Evolutionary conservation across 805 yeast genomes (phyloP).

Genomic region (Candida pseudoglaebosa): DNA sequence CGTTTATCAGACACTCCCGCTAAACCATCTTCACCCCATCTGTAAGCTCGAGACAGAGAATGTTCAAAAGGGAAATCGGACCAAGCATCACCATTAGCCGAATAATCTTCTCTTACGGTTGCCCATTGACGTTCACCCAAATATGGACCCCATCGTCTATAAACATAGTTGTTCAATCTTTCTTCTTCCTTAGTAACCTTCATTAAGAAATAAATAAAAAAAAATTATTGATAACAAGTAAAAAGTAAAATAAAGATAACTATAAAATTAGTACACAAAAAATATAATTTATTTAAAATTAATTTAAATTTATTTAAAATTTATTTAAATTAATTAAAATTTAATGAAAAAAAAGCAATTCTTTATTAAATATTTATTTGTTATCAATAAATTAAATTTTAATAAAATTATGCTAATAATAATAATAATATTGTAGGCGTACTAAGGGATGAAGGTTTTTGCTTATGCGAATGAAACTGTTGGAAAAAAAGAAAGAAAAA

Average conservation of each 20-base stretch:
- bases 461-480: too few species aligned
- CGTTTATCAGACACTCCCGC: conserved; percentile 87
- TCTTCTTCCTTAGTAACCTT: conserved; percentile 34
- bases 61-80: conserved; percentile 81
- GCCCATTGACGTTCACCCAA: conserved; percentile 87
- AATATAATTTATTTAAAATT: not conserved
- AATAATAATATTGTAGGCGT: too few species aligned
- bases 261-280: not conserved
- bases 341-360: too few species aligned
- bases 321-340: too few species aligned
- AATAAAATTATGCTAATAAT: too few species aligned
- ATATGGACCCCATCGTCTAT: conserved; percentile 92
- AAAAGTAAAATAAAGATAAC: conserved; percentile 2
- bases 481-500: too few species aligned
- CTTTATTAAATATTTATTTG: too few species aligned
- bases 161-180: conserved; percentile 46
- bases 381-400: too few species aligned
- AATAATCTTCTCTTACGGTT: conserved; percentile 84
- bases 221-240: too few species aligned
- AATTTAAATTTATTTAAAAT: too few species aligned
- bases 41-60: conserved; percentile 70
- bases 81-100: conserved; percentile 88
- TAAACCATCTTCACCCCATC: conserved; percentile 97
- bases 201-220: conserved; percentile 1
- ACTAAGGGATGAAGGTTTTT: too few species aligned